A percentile compares a stretch with the other conserved stretches of the same genome.
phyloP scores from a whole-genome alignment of 176 grass and related monocot species.

The Otatea glauca region DNA sequence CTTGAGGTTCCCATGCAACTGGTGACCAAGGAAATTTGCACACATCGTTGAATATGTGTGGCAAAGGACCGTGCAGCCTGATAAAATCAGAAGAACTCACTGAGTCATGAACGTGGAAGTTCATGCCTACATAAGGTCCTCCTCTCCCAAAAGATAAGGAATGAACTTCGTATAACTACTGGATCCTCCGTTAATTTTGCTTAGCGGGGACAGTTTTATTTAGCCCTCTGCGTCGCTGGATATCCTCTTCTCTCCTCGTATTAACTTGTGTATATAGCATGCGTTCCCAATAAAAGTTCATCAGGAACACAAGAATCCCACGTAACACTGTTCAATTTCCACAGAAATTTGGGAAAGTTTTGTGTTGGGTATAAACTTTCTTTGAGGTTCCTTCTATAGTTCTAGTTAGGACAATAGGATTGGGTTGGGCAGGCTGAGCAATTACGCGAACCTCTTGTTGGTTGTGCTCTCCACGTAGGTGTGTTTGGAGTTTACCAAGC shows the following conservation, averaged over 20 bases:
- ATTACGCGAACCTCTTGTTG: neutral
- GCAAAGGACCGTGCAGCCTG: neutral
- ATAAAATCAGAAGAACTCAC: neutral
- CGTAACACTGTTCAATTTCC: too few relatives aligned
- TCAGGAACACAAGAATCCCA: too few relatives aligned
- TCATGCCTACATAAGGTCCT: neutral
- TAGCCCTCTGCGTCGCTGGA: neutral
- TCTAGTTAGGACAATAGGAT: neutral
- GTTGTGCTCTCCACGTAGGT: neutral
- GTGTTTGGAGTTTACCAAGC: neutral
- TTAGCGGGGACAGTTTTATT: too few relatives aligned
- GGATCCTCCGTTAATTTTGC: neutral
- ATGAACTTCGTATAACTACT: neutral
- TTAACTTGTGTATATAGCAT: too few relatives aligned
- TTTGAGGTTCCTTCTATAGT: neutral
- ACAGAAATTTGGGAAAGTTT: too few relatives aligned
- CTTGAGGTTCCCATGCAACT: too few relatives aligned
- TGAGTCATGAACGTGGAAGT: neutral
- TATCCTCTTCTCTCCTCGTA: neutral
- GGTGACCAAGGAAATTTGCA: neutral
- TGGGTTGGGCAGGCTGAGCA: neutral
- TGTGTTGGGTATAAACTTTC: neutral
- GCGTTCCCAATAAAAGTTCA: too few relatives aligned
- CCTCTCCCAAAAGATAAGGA: neutral
- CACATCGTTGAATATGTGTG: slow-evolving; percentile 7